These are phyloP conservation scores for Mucor irregularis DNA, from an alignment of 371 early-diverging fungal genomes.

Conservation along the genomic window DNA sequence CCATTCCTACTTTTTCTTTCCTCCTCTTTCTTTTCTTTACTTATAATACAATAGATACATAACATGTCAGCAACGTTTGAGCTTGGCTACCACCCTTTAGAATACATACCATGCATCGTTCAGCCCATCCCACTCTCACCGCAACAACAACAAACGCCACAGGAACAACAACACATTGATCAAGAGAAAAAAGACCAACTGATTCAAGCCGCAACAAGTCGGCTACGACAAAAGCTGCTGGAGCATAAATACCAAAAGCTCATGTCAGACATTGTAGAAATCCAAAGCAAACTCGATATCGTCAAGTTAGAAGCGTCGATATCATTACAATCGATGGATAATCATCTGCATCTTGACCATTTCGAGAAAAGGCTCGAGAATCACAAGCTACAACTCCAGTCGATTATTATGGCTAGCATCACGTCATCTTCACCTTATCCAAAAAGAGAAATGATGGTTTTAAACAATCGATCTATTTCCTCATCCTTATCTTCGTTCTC, in stretches of 20 bases:
- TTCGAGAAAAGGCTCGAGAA: slow-evolving; percentile 14
- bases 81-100: too few relatives aligned
- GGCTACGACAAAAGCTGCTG: slow-evolving; percentile 10
- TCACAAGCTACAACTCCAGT: slow-evolving; percentile 6
- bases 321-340: neutral
- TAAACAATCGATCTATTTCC: neutral
- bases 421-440: neutral
- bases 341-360: neutral
- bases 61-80: too few relatives aligned
- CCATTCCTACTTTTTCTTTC: neutral
- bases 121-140: neutral
- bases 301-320: slow-evolving; percentile 11
- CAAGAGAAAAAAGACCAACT: neutral
- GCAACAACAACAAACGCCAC: neutral
- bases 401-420: neutral
- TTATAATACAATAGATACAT: neutral
- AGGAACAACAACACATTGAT: neutral
- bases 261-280: slow-evolving; percentile 11
- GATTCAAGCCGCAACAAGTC: slow-evolving; percentile 12
- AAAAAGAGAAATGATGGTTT: neutral
- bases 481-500: neutral
- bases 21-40: neutral
- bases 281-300: slow-evolving; percentile 17
- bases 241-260: slow-evolving; percentile 13
- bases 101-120: neutral